Percentiles rank a stretch among this genome's conserved stretches.
These are phyloP conservation scores for Carpinus viminea DNA, from an alignment of 306 rosid genomes.

Conservation along the genomic window DNA sequence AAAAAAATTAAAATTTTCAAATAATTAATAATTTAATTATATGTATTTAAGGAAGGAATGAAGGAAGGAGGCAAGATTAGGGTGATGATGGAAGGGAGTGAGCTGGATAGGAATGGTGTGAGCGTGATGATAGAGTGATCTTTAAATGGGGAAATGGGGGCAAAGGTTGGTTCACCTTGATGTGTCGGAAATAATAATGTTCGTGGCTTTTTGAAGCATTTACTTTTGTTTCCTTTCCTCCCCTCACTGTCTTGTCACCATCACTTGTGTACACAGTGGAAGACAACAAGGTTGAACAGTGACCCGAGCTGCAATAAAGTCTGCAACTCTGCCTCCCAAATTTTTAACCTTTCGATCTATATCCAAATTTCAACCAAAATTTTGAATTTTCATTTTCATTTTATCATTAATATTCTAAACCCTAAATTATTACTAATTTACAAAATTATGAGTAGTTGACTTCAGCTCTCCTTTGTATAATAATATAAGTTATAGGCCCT, in stretches of 20 bases:
- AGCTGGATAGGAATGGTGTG: slow-evolving; percentile 2
- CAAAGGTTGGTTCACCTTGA: neutral
- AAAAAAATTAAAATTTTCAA: no score
- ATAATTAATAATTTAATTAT: neutral
- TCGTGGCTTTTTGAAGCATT: neutral
- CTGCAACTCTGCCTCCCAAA: neutral
- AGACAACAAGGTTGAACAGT: neutral
- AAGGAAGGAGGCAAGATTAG: neutral
- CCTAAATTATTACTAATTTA: no score
- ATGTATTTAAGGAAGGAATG: neutral
- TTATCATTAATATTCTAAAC: no score
- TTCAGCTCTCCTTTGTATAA: no score
- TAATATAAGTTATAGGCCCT: no score
- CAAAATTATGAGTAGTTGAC: no score
- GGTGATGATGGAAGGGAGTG: neutral
- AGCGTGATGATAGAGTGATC: neutral
- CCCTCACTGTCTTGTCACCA: neutral
- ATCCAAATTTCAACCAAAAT: no score
- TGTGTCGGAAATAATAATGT: slow-evolving; percentile 1
- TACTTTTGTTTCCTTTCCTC: neutral
- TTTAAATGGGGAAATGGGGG: neutral
- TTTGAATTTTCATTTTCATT: no score
- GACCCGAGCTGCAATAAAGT: neutral
- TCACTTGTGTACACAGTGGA: neutral
- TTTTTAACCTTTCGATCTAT: no score